Conservation (phyloP, 352 stramenopile species). For the Halophytophthora polymorphica region DNA sequence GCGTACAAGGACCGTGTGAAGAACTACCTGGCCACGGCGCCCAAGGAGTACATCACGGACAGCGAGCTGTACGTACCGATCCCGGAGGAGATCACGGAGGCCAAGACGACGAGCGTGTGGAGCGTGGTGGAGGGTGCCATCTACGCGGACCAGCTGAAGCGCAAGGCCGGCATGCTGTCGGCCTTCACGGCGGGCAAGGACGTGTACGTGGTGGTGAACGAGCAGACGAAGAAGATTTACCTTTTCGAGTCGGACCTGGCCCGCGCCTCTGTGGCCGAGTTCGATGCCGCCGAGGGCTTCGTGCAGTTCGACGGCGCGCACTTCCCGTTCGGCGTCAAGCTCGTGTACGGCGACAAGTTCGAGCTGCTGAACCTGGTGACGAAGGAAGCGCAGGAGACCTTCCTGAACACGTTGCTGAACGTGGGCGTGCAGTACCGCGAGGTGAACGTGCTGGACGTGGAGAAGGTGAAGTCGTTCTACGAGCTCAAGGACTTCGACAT, state of each 20-base stretch:
- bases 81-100: slow-evolving; percentile 28
- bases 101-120: slow-evolving; percentile 33
- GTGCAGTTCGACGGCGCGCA: slow-evolving; percentile 43
- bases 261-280: slow-evolving; percentile 21
- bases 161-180: slow-evolving; percentile 57
- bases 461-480: slow-evolving; percentile 64
- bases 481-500: slow-evolving; percentile 71
- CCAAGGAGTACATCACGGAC: slow-evolving; percentile 43
- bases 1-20: slow-evolving; percentile 48
- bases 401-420: slow-evolving; percentile 49
- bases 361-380: slow-evolving; percentile 43
- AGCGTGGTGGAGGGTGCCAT: slow-evolving; percentile 31
- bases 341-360: slow-evolving; percentile 37
- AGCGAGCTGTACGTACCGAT: slow-evolving; percentile 47
- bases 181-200: slow-evolving; percentile 58
- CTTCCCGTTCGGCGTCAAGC: slow-evolving; percentile 44
- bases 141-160: slow-evolving; percentile 45
- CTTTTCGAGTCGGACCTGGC: slow-evolving; percentile 41
- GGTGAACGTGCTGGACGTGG: slow-evolving; percentile 30
- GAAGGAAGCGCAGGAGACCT: slow-evolving; percentile 38
- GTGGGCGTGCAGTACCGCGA: slow-evolving; percentile 52
- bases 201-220: slow-evolving; percentile 39
- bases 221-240: slow-evolving; percentile 44
- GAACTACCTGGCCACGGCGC: slow-evolving; percentile 27
- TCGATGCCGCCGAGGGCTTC: slow-evolving; percentile 29